Evolutionary conservation across 192 early-diverging fungal genomes (phyloP).

Genomic region (Thoreauomyces humboldtii): DNA sequence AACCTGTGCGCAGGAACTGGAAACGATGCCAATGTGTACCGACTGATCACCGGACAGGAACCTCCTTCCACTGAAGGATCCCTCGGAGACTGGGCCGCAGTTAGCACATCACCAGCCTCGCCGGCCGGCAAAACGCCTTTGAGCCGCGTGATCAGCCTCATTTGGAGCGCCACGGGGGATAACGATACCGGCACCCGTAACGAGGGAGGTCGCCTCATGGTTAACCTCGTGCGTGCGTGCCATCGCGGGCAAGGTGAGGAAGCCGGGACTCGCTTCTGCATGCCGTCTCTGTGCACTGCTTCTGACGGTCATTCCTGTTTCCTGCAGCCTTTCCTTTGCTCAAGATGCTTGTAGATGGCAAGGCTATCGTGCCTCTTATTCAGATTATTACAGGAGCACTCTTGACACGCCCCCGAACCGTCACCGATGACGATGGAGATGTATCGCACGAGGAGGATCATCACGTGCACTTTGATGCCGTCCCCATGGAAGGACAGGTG

Average conservation of each 20-base stretch:
- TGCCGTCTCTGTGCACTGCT: background rate
- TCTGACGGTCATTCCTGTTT: background rate
- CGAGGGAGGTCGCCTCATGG: slow-evolving; percentile 52
- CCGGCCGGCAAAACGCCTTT: slow-evolving; percentile 34
- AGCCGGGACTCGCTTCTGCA: too few species aligned
- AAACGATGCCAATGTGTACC: slow-evolving; percentile 44
- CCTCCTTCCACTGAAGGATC: slow-evolving; percentile 22
- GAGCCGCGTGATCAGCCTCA: slow-evolving; percentile 35
- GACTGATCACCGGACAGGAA: slow-evolving; percentile 46
- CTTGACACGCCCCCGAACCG: slow-evolving; percentile 27
- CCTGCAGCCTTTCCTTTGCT: slow-evolving; percentile 28
- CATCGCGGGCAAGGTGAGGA: slow-evolving; percentile 37
- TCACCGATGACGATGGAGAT: background rate
- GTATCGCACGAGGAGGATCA: slow-evolving; percentile 28
- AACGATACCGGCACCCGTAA: slow-evolving; percentile 50
- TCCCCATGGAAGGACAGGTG: slow-evolving; percentile 46
- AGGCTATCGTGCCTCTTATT: slow-evolving; percentile 39
- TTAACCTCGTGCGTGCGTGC: slow-evolving; percentile 40
- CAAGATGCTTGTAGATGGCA: slow-evolving; percentile 37
- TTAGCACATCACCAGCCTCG: too few species aligned
- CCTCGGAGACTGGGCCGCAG: slow-evolving; percentile 25
- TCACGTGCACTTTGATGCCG: slow-evolving; percentile 55
- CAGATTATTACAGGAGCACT: slow-evolving; percentile 54
- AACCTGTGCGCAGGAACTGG: slow-evolving; percentile 40
- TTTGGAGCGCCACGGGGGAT: slow-evolving; percentile 49